A percentile compares a stretch with the other conserved stretches of the same genome.
These are phyloP conservation scores for Cytospora leucostoma DNA, from an alignment of 2,329 filamentous ascomycete genomes.

Conservation along the genomic window DNA sequence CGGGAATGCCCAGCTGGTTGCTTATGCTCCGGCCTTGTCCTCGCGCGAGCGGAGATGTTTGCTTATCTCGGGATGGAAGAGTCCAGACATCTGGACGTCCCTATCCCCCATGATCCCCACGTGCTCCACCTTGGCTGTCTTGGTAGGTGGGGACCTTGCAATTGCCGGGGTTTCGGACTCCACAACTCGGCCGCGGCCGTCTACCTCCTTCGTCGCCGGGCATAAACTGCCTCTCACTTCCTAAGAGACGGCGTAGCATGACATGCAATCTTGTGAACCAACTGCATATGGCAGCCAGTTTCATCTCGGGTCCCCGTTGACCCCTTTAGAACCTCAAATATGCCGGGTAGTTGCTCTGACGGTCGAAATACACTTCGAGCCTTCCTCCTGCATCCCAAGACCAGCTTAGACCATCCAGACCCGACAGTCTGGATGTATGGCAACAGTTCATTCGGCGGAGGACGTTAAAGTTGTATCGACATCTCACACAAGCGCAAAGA, in stretches of 20 bases:
- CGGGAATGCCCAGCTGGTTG: too few species aligned
- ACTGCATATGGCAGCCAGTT: neutral
- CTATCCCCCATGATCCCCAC: neutral
- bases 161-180: neutral
- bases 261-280: neutral
- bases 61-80: neutral
- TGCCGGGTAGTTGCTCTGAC: neutral
- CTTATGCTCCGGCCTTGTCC: too few species aligned
- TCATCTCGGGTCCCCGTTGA: neutral
- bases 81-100: neutral
- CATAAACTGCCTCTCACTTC: neutral
- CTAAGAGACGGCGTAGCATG: neutral
- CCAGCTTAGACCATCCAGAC: neutral
- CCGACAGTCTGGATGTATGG: neutral
- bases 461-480: neutral
- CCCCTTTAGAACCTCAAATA: neutral
- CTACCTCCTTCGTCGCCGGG: neutral
- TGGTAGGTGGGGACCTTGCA: neutral
- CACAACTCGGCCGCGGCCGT: neutral
- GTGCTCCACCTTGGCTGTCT: neutral
- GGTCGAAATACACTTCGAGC: neutral
- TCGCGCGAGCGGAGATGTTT: too few species aligned
- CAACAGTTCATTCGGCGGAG: neutral
- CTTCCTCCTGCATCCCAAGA: neutral
- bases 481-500: neutral